phyloP scores from a whole-genome alignment of 306 rosid species.

The Trifolium pratense region DNA sequence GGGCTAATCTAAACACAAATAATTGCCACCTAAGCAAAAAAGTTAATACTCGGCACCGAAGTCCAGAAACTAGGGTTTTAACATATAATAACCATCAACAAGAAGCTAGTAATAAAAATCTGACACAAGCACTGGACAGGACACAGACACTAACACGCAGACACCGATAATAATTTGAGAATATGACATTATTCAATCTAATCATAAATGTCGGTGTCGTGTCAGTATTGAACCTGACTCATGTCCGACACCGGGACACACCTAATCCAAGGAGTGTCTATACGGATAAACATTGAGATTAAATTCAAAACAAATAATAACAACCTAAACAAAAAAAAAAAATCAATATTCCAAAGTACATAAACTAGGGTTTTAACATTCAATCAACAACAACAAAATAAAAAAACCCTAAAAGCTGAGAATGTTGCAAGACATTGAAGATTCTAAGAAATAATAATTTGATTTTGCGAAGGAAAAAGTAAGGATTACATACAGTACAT shows the following conservation, averaged over 20 bases:
- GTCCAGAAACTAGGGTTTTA: constrained; percentile 19
- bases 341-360: background rate
- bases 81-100: background rate
- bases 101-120: too few species aligned
- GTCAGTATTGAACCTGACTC: too few species aligned
- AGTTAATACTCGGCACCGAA: background rate
- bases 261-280: too few species aligned
- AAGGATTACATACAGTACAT: constrained; percentile 53
- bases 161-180: too few species aligned
- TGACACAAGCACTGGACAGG: too few species aligned
- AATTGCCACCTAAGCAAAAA: background rate
- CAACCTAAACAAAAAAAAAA: too few species aligned
- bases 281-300: too few species aligned
- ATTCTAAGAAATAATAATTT: background rate
- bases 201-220: too few species aligned
- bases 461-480: background rate
- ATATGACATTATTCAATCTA: too few species aligned
- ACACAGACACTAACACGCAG: too few species aligned
- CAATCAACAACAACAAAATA: background rate
- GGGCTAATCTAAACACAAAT: background rate
- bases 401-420: background rate
- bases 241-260: too few species aligned
- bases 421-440: background rate
- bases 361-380: constrained; percentile 6
- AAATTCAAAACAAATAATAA: too few species aligned